Percentiles rank a stretch among this genome's conserved stretches.
These are phyloP conservation scores for Stagonosporopsis rhizophila DNA, from an alignment of 2,329 filamentous ascomycete genomes.

Conservation along the genomic window DNA sequence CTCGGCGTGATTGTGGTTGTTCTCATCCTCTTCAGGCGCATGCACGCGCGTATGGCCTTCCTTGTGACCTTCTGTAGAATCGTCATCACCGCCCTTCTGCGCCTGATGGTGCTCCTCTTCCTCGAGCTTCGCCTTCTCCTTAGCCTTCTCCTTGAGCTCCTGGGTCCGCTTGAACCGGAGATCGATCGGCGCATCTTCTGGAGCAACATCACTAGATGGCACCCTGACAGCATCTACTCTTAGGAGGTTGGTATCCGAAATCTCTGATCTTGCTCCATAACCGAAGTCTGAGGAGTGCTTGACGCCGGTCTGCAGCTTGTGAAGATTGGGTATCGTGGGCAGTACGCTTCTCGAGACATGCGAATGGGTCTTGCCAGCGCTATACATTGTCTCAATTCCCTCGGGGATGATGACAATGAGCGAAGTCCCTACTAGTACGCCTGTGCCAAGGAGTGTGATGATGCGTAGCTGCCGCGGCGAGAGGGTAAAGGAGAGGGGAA, in stretches of 20 bases:
- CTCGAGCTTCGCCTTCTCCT: slow-evolving; percentile 29
- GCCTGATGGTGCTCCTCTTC: slow-evolving; percentile 33
- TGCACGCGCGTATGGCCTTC: slow-evolving; percentile 48
- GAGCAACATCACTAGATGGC: slow-evolving; percentile 27
- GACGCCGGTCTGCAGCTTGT: slow-evolving; percentile 37
- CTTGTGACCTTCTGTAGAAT: slow-evolving; percentile 48
- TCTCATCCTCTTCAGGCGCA: slow-evolving; percentile 42
- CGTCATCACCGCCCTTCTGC: slow-evolving; percentile 48
- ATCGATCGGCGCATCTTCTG: slow-evolving; percentile 32
- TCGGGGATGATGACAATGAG: slow-evolving; percentile 98
- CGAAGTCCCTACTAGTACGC: slow-evolving; percentile 91
- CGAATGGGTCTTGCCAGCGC: slow-evolving; percentile 49
- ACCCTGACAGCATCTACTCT: slow-evolving; percentile 29
- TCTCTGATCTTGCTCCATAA: slow-evolving; percentile 29
- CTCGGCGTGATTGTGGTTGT: slow-evolving; percentile 54
- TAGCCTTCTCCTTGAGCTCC: slow-evolving; percentile 34
- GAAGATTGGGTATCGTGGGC: slow-evolving; percentile 34
- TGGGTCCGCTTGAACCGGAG: slow-evolving; percentile 30
- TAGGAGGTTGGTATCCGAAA: slow-evolving; percentile 22
- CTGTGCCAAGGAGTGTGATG: slow-evolving; percentile 91
- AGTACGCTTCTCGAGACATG: slow-evolving; percentile 33
- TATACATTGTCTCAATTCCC: slow-evolving; percentile 88
- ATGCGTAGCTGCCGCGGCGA: slow-evolving; percentile 86
- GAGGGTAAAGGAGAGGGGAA: slow-evolving; percentile 87
- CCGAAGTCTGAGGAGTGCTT: slow-evolving; percentile 33